A percentile compares a stretch with the other conserved stretches of the same genome.
Conservation (phyloP, 495 filamentous ascomycete species). For the Pseudevernia furfuracea region DNA sequence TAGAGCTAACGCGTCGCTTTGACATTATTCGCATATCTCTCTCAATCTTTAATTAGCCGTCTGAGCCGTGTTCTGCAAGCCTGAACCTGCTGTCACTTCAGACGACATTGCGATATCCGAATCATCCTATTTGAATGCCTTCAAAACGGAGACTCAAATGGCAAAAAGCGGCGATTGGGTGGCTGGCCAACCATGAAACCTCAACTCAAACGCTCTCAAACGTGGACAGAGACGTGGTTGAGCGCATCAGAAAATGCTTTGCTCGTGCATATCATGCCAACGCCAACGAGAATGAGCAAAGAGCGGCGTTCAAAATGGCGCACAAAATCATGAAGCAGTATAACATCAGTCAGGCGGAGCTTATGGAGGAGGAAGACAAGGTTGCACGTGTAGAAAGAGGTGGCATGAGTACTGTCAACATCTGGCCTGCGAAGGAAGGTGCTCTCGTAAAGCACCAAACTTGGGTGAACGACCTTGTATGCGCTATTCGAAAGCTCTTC, state of each 20-base stretch:
- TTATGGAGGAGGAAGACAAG: constrained; percentile 24
- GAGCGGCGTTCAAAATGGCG: constrained; percentile 29
- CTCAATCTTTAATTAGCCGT: too few species aligned
- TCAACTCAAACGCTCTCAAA: neutral
- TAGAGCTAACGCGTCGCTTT: constrained; percentile 1
- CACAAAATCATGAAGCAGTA: constrained; percentile 30
- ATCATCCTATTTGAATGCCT: neutral
- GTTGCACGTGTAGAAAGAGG: constrained; percentile 25
- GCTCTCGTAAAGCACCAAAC: constrained; percentile 10
- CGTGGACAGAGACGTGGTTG: constrained; percentile 19
- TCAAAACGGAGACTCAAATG: neutral
- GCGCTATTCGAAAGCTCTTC: constrained; percentile 22
- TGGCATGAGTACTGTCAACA: constrained; percentile 22
- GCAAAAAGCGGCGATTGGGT: constrained; percentile 8
- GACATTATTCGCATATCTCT: neutral
- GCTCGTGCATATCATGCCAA: constrained; percentile 26
- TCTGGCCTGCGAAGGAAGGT: constrained; percentile 11
- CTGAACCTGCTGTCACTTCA: too few species aligned
- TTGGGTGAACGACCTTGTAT: constrained; percentile 16
- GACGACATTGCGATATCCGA: neutral
- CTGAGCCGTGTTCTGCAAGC: too few species aligned
- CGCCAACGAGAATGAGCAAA: constrained; percentile 27
- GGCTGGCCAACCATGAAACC: constrained; percentile 8
- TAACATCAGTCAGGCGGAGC: constrained; percentile 28
- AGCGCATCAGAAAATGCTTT: constrained; percentile 33